A percentile compares a stretch with the other conserved stretches of the same genome.
These are phyloP conservation scores for Pythium vanterpoolii DNA, from an alignment of 352 stramenopile genomes.

Conservation along the genomic window DNA sequence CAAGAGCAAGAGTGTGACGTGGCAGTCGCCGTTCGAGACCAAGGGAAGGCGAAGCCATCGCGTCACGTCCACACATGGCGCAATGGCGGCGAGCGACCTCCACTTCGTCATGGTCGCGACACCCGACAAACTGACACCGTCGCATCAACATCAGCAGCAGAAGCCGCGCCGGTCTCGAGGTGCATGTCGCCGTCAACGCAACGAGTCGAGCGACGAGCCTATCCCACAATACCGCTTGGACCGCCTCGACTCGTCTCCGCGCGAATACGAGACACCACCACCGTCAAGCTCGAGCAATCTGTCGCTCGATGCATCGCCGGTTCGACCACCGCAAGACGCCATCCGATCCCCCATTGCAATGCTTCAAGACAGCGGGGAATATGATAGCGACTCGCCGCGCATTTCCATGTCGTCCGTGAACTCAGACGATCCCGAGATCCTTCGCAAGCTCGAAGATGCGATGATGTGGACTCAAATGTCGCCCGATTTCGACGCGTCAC, in stretches of 20 bases:
- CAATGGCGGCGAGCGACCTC: constrained; percentile 3
- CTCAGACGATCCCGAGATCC: constrained; percentile 11
- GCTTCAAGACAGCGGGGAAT: constrained; percentile 12
- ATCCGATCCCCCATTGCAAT: constrained; percentile 1
- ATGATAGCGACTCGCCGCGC: constrained; percentile 14
- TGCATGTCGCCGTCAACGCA: neutral
- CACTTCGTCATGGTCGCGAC: constrained; percentile 22
- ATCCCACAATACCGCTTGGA: constrained; percentile 11
- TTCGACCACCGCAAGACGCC: neutral
- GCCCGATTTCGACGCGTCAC: neutral
- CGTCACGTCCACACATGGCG: neutral
- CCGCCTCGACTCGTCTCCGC: constrained; percentile 15
- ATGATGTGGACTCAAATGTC: neutral
- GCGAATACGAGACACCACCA: neutral
- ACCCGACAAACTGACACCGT: constrained; percentile 7
- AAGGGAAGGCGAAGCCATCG: constrained; percentile 12
- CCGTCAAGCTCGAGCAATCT: neutral
- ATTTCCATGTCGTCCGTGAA: constrained; percentile 12
- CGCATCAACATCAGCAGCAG: neutral
- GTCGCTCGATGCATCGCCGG: neutral
- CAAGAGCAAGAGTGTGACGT: constrained; percentile 25
- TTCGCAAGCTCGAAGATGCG: constrained; percentile 3
- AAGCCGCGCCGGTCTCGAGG: neutral
- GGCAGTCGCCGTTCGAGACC: constrained; percentile 23
- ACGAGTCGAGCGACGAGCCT: neutral